Conservation (phyloP, 345 rosid genomes). For the Viola odorata region DNA sequence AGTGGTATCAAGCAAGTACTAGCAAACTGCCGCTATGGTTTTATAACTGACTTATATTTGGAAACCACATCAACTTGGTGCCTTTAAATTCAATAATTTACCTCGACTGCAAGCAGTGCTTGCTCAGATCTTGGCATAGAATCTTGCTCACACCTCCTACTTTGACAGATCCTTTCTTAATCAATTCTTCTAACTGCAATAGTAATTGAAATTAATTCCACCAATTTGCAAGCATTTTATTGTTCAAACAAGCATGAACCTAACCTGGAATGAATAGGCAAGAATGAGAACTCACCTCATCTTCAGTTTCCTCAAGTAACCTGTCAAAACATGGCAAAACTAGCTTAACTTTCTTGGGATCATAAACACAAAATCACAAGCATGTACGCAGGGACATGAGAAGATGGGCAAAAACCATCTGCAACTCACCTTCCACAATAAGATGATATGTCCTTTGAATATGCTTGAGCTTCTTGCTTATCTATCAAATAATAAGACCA, state of each 20-base stretch:
- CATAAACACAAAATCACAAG: not conserved
- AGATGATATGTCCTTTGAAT: constrained; percentile 78
- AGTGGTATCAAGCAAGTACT: not conserved
- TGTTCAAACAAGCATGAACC: not conserved
- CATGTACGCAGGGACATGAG: not conserved
- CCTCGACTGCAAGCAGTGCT: constrained; percentile 63
- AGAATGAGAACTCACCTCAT: constrained; percentile 49
- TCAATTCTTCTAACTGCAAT: constrained; percentile 60
- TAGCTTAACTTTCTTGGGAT: too few relatives aligned
- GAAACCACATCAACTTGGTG: not conserved
- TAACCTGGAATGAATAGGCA: constrained; percentile 5
- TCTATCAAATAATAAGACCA: constrained; percentile 38
- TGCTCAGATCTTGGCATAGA: constrained; percentile 73
- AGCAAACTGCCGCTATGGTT: too few relatives aligned
- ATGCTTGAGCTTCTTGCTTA: constrained; percentile 83
- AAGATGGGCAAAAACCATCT: not conserved
- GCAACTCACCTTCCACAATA: constrained; percentile 84
- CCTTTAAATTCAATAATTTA: constrained; percentile 14
- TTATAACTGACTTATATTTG: not conserved
- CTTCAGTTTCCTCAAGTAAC: constrained; percentile 91
- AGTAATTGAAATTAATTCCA: constrained; percentile 5
- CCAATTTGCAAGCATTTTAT: not conserved
- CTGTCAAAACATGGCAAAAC: constrained; percentile 26
- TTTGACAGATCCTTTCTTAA: constrained; percentile 66
- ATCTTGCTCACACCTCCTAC: constrained; percentile 72